Evolutionary conservation across 306 rosid genomes (phyloP).

Genomic region (Quercus mongolica): DNA sequence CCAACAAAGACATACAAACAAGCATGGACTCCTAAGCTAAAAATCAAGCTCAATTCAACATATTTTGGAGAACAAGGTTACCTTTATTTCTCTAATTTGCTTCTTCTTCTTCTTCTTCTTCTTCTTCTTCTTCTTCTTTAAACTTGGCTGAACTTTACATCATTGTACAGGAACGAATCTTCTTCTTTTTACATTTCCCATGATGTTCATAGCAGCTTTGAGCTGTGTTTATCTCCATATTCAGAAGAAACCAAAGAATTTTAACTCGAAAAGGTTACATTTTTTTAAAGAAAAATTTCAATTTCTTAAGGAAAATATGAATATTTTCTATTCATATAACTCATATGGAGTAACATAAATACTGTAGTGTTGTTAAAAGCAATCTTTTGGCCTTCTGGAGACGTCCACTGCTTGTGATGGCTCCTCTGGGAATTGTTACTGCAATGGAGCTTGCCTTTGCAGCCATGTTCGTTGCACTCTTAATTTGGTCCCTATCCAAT

Average conservation of each 20-base stretch:
- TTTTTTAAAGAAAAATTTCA: neutral
- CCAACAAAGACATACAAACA: slow-evolving; percentile 46
- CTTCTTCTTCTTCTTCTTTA: neutral
- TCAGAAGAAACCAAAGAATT: slow-evolving; percentile 19
- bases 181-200: slow-evolving; percentile 57
- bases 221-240: slow-evolving; percentile 59
- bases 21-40: slow-evolving; percentile 37
- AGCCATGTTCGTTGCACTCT: slow-evolving; percentile 47
- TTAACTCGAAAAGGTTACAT: slow-evolving; percentile 23
- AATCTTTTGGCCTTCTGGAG: slow-evolving; percentile 24
- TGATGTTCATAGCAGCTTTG: slow-evolving; percentile 51
- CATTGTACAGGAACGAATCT: slow-evolving; percentile 46
- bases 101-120: neutral
- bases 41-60: slow-evolving; percentile 36
- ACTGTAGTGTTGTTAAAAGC: slow-evolving; percentile 10
- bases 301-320: neutral
- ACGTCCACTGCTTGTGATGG: slow-evolving; percentile 45
- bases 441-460: slow-evolving; percentile 48
- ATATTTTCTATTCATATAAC: too few species aligned
- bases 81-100: neutral
- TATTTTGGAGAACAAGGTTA: slow-evolving; percentile 57
- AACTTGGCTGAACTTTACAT: neutral
- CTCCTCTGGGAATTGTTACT: slow-evolving; percentile 57
- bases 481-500: slow-evolving; percentile 69
- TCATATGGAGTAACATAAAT: neutral